Evolutionary conservation across 73 alveolate genomes (phyloP).

Genomic region (Tetrahymena elliotti): DNA sequence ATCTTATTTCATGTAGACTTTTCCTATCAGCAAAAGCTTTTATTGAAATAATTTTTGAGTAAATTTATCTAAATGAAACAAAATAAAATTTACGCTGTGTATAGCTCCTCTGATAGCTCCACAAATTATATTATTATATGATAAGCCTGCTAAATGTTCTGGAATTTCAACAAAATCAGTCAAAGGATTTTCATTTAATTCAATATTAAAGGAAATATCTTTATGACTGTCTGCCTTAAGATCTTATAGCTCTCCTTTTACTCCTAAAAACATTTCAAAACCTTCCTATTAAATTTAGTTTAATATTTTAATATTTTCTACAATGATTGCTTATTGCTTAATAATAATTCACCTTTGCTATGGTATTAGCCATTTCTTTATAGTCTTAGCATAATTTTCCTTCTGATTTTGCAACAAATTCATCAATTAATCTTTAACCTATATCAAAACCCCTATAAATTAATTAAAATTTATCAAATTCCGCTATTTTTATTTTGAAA

Average conservation of each 20-base stretch:
- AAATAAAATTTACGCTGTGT: not conserved
- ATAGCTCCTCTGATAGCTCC: constrained; percentile 44
- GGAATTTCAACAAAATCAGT: constrained; percentile 44
- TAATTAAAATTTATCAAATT: not conserved
- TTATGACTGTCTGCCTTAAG: constrained; percentile 24
- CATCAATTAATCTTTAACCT: constrained; percentile 37
- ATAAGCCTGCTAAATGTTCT: constrained; percentile 32
- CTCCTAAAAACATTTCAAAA: constrained; percentile 34
- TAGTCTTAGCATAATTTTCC: constrained; percentile 22
- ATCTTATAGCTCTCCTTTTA: constrained; percentile 17
- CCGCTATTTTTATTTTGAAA: not conserved
- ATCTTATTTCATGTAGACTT: constrained; percentile 10
- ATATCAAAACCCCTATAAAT: constrained; percentile 10
- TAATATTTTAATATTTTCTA: not conserved
- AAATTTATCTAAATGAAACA: not conserved
- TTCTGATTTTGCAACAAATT: constrained; percentile 28
- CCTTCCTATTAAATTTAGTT: constrained; percentile 2
- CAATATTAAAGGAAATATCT: constrained; percentile 12
- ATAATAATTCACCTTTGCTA: constrained; percentile 18
- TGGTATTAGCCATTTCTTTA: constrained; percentile 29
- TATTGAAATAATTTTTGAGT: not conserved
- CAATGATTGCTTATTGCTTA: not conserved
- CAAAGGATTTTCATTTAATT: constrained; percentile 20
- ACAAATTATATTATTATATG: constrained; percentile 26
- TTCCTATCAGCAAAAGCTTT: constrained; percentile 29